Conservation (phyloP, 495 filamentous ascomycete species). For the Annulohypoxylon stygium region DNA sequence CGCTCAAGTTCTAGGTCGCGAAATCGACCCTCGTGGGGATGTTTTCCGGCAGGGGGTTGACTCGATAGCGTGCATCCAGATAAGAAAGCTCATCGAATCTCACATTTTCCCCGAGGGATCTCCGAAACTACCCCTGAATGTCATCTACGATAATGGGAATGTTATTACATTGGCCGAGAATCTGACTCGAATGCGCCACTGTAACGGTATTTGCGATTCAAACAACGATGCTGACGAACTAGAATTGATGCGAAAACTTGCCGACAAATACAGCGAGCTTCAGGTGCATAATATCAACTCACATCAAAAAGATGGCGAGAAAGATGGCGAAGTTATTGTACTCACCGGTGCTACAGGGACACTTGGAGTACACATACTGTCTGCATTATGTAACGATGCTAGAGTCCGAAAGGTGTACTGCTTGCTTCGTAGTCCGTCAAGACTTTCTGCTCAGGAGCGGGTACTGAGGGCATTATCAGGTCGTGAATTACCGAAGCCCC, state of each 20-base stretch:
- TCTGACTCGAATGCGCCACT: slow-evolving; percentile 47
- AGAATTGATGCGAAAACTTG: slow-evolving; percentile 30
- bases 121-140: slow-evolving; percentile 51
- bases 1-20: slow-evolving; percentile 45
- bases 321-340: slow-evolving; percentile 51
- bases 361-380: slow-evolving; percentile 67
- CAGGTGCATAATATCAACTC: slow-evolving; percentile 15
- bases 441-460: slow-evolving; percentile 51
- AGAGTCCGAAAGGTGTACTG: slow-evolving; percentile 65
- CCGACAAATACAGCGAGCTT: slow-evolving; percentile 28
- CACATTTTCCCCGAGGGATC: slow-evolving; percentile 1
- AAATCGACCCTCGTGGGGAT: slow-evolving; percentile 42
- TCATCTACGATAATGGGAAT: slow-evolving; percentile 66
- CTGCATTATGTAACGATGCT: slow-evolving; percentile 57
- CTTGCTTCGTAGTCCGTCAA: slow-evolving; percentile 60
- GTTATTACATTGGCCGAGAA: slow-evolving; percentile 50
- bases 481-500: slow-evolving; percentile 22
- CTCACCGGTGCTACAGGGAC: slow-evolving; percentile 71
- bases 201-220: slow-evolving; percentile 48
- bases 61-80: slow-evolving; percentile 47
- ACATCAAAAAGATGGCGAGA: slow-evolving; percentile 8
- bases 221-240: neutral
- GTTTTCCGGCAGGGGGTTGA: slow-evolving; percentile 49
- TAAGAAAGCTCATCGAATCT: slow-evolving; percentile 41
- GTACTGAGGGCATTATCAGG: slow-evolving; percentile 62